These are phyloP conservation scores for Tausonia pullulans DNA, from an alignment of 1,284 basidiomycete species.

Conservation along the genomic window DNA sequence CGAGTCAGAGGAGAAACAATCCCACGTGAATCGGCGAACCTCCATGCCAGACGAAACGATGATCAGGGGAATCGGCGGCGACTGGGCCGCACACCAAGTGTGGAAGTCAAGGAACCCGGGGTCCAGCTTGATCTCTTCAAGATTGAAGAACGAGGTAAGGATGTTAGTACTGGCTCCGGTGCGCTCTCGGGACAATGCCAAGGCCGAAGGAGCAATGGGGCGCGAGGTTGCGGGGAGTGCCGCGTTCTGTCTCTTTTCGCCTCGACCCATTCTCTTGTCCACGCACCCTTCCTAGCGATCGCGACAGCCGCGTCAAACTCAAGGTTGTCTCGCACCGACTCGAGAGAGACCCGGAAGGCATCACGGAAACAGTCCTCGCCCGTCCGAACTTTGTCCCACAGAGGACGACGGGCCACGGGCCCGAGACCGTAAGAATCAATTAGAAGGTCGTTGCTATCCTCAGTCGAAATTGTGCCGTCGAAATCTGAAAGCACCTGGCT, in stretches of 20 bases:
- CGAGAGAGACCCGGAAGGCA: constrained; percentile 5
- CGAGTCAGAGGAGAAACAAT: not conserved
- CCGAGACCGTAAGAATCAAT: constrained; percentile 13
- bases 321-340: not conserved
- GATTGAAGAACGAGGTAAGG: not conserved
- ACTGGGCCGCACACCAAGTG: constrained; percentile 60
- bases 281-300: constrained; percentile 9
- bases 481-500: constrained; percentile 4
- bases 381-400: constrained; percentile 14
- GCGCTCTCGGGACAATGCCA: not conserved
- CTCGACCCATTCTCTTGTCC: not conserved
- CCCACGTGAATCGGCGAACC: not conserved
- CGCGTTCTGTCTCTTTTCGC: too few species aligned
- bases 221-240: not conserved
- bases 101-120: constrained; percentile 77
- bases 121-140: constrained; percentile 61
- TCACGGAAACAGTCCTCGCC: constrained; percentile 12
- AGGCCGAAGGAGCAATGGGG: not conserved
- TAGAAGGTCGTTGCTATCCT: not conserved
- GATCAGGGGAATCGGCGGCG: constrained; percentile 58
- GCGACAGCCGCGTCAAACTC: constrained; percentile 6
- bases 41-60: constrained; percentile 68
- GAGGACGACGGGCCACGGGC: not conserved
- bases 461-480: constrained; percentile 12
- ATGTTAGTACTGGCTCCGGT: not conserved